Evolutionary conservation across 2,329 filamentous ascomycete genomes (phyloP), one percentile per base, ranked within the genome.

Genomic region (Didymella exigua): DNA sequence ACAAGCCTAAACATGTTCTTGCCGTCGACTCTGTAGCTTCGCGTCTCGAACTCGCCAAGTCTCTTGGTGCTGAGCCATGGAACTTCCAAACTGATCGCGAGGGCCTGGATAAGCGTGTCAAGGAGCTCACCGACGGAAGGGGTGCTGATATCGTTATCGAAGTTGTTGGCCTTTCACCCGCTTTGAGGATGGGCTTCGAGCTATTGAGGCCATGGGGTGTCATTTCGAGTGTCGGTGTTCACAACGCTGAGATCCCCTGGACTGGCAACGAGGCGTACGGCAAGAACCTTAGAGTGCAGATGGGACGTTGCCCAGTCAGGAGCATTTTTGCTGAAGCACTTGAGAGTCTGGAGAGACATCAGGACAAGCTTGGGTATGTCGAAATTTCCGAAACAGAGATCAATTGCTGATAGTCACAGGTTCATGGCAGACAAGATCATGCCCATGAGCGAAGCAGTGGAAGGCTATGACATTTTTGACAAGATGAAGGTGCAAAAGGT

Each of bases 71-170:
- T 2, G 91, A 93, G 74, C 87, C 90, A 0, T 86, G 92, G 76
- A 93, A 96, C 72, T 93, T 93, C 75, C 76, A 83, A 68, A 85
- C 79, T 2, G 84, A 90, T 56, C 82, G 81, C 42, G 84, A 87
- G 33, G 85, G 82, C 3, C 81, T 96, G 72, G 77, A 86, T 50
- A 81, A 83, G 63, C 84, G 88, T 48, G 86, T 96, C 48, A 86
- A 86, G 68, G 88, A 90, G 63, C 83, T 88, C 42, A 95, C 91
- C 0, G 82, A 89, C 14, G 91, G 91, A 7, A 82, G 93, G 33
- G 93, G 93, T 6, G 92, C 92, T 13, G 93, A 97, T 76, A 86
- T 90, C 16, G 86, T 95, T 2, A 86, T 96, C 41, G 79, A 82
- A 61, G 77, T 78, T 4, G 79, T 82, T 4, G 80, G 80, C 5